Conservation (phyloP, 805 yeast genomes). For the Wickerhamiella lipophila region DNA sequence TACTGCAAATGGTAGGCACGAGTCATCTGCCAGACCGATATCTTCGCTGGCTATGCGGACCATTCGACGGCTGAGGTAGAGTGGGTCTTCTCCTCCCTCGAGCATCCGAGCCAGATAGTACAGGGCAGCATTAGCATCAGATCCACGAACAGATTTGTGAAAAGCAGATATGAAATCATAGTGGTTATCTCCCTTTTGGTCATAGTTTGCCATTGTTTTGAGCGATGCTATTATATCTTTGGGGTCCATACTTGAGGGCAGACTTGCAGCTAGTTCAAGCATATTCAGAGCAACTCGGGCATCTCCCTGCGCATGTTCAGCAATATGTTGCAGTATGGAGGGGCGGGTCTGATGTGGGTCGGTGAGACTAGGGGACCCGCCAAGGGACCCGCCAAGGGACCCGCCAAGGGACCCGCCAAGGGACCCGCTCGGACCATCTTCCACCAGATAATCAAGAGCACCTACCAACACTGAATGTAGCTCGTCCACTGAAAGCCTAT, state of each 20-base stretch:
- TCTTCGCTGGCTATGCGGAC: constrained; percentile 93
- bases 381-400: no score
- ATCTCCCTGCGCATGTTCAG: constrained; percentile 74
- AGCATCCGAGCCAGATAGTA: constrained; percentile 82
- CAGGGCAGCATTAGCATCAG: constrained; percentile 78
- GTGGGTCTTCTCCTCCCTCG: constrained; percentile 85
- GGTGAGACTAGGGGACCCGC: no score
- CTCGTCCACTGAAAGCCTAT: constrained; percentile 40
- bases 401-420: no score
- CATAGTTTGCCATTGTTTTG: constrained; percentile 52
- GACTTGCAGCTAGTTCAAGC: constrained; percentile 41
- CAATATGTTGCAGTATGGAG: constrained; percentile 56
- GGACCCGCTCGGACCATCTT: constrained; percentile 37
- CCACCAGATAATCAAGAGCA: constrained; percentile 39
- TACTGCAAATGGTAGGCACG: constrained; percentile 74
- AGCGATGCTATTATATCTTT: constrained; percentile 30
- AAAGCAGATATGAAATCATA: constrained; percentile 93
- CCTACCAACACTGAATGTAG: constrained; percentile 40
- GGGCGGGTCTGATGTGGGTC: no score
- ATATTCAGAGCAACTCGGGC: constrained; percentile 73
- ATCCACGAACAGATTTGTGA: constrained; percentile 85
- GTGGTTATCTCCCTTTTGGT: constrained; percentile 80
- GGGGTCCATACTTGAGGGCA: constrained; percentile 14
- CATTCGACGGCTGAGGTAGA: constrained; percentile 82
- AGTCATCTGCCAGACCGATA: constrained; percentile 71